Base-by-base conservation (phyloP, 805 yeast genomes). In the Candida jianshihensis region DNA sequence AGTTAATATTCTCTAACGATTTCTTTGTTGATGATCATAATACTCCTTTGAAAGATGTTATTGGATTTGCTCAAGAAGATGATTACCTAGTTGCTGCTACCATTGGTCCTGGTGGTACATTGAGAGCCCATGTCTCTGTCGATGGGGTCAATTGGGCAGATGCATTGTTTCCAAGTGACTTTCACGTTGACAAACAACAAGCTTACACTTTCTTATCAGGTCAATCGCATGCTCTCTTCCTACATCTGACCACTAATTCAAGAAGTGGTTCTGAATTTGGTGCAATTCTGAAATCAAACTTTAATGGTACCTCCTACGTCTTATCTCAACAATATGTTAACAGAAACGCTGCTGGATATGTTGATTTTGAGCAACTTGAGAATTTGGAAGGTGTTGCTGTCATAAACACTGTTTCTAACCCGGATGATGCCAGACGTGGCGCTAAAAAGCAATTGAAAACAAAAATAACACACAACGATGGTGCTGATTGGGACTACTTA, bases 271-370 rank as follows among this genome's bases (percentile, higher is more conserved):
- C 60, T 9, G 92, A 86, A 49, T 79, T 56, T 55, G 98, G 98
- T 14, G 68, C 86, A 1, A 61, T 92, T 15, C 65, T 92, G 52
- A 90, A 90, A 52, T 86, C 96, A 2, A 89, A 90, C 59, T 85
- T 83, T 15, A 86, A 87, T 49, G 98, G 98, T 42, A 87, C 97
- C 0, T 75, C 82, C 6, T 89, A 85, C 54, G 86, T 82, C 3
- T 61, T 77, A 26, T 64, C 88, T 3, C 66, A 82, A 41, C 71
- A 70, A 9, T 61, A 74, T 38, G 96, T 87, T 14, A 92, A 89
- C 58, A 70, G 97, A 47, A 76, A 88, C 45, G 40, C 43, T 5
- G 49, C 46, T 4, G 97, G 96, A 0, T 88, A 59, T 60, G 96
- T 86, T 36, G 98, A 90, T 60, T 90, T 80, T 58, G 97, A 92